Evolutionary conservation across 495 filamentous ascomycete genomes (phyloP), one percentile per base, ranked within the genome.

Genomic region (Talaromyces wortmannii): DNA sequence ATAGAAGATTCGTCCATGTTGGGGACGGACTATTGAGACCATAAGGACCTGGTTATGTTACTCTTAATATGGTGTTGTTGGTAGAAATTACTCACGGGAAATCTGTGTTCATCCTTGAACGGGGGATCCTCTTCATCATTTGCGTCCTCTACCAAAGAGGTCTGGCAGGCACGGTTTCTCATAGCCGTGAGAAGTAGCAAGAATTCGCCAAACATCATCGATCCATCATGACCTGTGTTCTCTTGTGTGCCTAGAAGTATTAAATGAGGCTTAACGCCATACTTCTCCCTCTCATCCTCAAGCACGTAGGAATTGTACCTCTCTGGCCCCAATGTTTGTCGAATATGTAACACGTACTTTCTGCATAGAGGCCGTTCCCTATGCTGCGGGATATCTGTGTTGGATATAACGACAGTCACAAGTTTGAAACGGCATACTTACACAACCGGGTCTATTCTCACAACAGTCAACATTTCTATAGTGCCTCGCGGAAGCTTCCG

Each of bases 1-100:
- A 54, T 60, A 57, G 10, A 47, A 32, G 8, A 60, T 53, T 15
- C 55, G 31, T 31, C 42, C 58, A 57, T 60, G 58, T 15, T 52
- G 55, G 15, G 55, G 50, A 13, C 17, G 43, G 7, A 60, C 31
- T 12, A 36, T 43, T 6, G 52, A 53, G 16, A 53, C 15, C 40
- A 53, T 46, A 10, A 53, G 15, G 18, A 16, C 15, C 45, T 48
- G 5, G 15, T 11, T 6, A 18, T 2, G 15, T 18, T 10, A 11
- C 1, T 18, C 1, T 30, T 48, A 10, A 17, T 2, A 8, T 40
- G 2, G 8, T 40, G 5, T 5, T 2, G 10, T 4, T 11, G 45
- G 4, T 30, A 11, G 15, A 5, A 11, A 17, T 11, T 48, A 17
- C 15, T 11, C 15, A 53, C 40, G 0, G n/a, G 52, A 53, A 53